Percentiles rank a stretch among this genome's conserved stretches.
Conservation (phyloP, 306 rosid genomes). For the Rosa rugosa region DNA sequence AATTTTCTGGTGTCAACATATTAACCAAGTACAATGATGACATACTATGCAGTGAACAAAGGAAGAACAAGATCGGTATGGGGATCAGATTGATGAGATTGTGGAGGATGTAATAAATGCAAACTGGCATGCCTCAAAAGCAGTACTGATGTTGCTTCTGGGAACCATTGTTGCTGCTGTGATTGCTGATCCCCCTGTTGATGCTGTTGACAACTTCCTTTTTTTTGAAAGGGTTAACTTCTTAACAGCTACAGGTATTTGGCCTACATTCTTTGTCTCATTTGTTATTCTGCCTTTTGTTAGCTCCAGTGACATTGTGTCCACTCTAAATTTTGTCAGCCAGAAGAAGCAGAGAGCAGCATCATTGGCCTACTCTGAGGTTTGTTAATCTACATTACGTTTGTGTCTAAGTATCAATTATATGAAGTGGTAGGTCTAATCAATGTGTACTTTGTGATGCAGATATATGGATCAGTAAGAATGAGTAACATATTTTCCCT, state of each 20-base stretch:
- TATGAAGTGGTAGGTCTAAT: background rate
- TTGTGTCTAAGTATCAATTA: background rate
- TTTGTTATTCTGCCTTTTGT: conserved; percentile 28
- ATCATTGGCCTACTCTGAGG: conserved; percentile 23
- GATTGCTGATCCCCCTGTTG: conserved; percentile 29
- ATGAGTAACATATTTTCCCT: conserved; percentile 19
- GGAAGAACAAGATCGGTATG: conserved; percentile 14
- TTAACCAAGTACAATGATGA: background rate
- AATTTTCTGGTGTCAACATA: background rate
- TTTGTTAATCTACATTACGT: background rate
- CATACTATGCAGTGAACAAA: conserved; percentile 24
- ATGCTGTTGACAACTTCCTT: conserved; percentile 8
- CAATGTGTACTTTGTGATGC: background rate
- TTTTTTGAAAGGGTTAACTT: background rate
- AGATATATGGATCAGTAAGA: conserved; percentile 30
- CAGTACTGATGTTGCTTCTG: conserved; percentile 13
- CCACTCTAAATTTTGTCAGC: conserved; percentile 17
- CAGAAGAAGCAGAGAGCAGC: conserved; percentile 16
- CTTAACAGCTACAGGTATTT: conserved; percentile 23
- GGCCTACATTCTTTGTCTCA: conserved; percentile 31
- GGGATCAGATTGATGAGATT: conserved; percentile 35
- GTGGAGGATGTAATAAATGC: conserved; percentile 25
- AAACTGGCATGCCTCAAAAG: conserved; percentile 18
- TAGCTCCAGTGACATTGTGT: conserved; percentile 21
- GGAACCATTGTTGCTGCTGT: conserved; percentile 22